These are phyloP conservation scores for Pythium utonaiense DNA, from an alignment of 352 stramenopile species.

Conservation along the genomic window DNA sequence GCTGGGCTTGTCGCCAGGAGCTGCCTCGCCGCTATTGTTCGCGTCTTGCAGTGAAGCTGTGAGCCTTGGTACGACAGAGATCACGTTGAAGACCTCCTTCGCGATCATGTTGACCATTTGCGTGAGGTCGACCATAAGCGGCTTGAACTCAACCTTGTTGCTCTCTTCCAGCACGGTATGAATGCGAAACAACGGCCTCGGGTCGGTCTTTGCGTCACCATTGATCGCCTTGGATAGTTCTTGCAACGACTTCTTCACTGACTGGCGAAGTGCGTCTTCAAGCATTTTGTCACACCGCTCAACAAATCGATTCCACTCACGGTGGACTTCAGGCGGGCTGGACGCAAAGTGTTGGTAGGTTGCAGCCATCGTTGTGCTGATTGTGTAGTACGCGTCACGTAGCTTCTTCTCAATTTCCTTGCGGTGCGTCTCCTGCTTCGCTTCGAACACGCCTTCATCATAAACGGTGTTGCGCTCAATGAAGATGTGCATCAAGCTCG, in stretches of 20 bases:
- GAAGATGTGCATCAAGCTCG: conserved; percentile 85
- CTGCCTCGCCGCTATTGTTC: neutral
- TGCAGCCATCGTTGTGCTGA: conserved; percentile 88
- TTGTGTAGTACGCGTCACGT: conserved; percentile 75
- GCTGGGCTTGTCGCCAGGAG: neutral
- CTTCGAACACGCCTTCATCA: conserved; percentile 91
- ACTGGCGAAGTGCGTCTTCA: conserved; percentile 87
- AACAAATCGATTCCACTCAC: conserved; percentile 91
- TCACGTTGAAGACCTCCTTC: conserved; percentile 94
- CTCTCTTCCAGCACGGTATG: conserved; percentile 93
- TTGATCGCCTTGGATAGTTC: conserved; percentile 94
- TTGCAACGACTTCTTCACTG: conserved; percentile 93
- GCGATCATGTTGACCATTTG: conserved; percentile 94
- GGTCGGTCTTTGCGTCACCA: conserved; percentile 89
- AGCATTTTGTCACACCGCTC: conserved; percentile 89
- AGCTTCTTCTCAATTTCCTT: conserved; percentile 75
- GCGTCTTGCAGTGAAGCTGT: conserved; percentile 42
- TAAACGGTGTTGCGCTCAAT: conserved; percentile 94
- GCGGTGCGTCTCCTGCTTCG: conserved; percentile 89
- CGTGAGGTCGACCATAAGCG: conserved; percentile 92
- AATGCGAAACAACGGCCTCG: conserved; percentile 90
- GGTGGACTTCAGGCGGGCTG: conserved; percentile 87
- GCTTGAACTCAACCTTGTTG: conserved; percentile 90
- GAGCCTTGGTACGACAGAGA: conserved; percentile 89
- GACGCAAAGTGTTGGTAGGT: conserved; percentile 91